Evolutionary conservation across 331 rosid species (phyloP), one percentile per base, ranked within the genome.

Genomic region (Quercus tomentella): DNA sequence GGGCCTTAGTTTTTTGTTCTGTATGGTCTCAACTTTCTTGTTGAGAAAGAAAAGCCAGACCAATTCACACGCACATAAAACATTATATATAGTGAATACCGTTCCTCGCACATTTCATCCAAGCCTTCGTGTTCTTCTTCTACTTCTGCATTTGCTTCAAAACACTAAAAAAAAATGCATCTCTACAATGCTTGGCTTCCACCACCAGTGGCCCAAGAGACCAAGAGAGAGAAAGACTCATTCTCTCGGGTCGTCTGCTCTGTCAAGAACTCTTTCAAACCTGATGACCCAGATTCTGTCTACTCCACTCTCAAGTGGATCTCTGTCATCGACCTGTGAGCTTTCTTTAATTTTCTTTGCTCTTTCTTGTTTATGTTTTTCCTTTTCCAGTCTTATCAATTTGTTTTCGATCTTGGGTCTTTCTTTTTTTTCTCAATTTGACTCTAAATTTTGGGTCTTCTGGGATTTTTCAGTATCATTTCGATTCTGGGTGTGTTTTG

Each of bases 131-230:
- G 54, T 49, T 49, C 54, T 49, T 49, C 72, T 57, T n/a, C 71
- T 55, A 72, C 80, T 60, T 18, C 62, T 74, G 37, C 23, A 7
- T 30, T 56, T 7, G 7, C 14, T 70, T 26, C 14, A 25, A 73
- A n/a, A 49, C 51, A 51, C 21, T 58, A 3, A 30, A 10, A n/a
- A 4, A 67, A 26, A 74, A 95, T 95, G 99, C 99, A 95, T 91
- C 98, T 93, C 78, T 90, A 93, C 88, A 95, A 95, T 91, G 99
- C 94, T 72, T 95, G 98, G 98, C 92, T 95, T 23, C 99, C 99
- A 5, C 94, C 97, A 65, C 99, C 99, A 7, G 96, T 95, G 74
- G 98, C 94, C 11, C 83, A 87, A 6, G 90, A 85, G 49, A 84
- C 98, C 72, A 79, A 74, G 73, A 86, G 74, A 28, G 99, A 95